These are phyloP conservation scores for Trametes cingulata DNA, from an alignment of 768 basidiomycete species.

Conservation along the genomic window DNA sequence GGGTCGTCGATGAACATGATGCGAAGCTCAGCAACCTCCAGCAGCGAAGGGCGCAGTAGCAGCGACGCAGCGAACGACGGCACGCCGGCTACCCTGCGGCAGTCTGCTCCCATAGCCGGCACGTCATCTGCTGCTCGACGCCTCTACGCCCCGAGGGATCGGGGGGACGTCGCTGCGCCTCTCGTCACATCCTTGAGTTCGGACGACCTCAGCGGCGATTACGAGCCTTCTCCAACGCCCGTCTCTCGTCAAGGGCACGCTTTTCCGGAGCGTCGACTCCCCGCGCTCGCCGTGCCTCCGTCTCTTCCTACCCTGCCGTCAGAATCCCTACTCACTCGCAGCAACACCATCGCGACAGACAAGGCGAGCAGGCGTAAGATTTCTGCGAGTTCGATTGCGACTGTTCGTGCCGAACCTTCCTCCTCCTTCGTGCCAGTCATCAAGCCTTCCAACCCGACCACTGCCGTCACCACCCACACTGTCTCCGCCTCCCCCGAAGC, in stretches of 20 bases:
- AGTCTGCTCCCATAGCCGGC: constrained; percentile 16
- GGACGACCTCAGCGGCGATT: constrained; percentile 34
- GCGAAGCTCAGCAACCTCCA: constrained; percentile 30
- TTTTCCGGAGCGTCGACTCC: constrained; percentile 46
- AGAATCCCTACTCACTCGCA: constrained; percentile 40
- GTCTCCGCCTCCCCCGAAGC: constrained; percentile 45
- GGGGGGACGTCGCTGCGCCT: constrained; percentile 33
- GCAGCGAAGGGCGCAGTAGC: constrained; percentile 31
- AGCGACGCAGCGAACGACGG: constrained; percentile 23
- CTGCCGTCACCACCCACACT: constrained; percentile 65
- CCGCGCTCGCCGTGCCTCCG: constrained; percentile 54
- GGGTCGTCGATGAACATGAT: constrained; percentile 16
- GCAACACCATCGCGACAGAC: constrained; percentile 23
- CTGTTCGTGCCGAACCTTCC: constrained; percentile 43
- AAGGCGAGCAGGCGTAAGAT: constrained; percentile 40
- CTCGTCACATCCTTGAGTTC: constrained; percentile 20
- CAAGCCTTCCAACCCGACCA: constrained; percentile 61
- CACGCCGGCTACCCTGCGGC: constrained; percentile 25
- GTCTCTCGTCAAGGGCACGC: constrained; percentile 34
- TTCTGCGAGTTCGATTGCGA: constrained; percentile 47
- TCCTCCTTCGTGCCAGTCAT: constrained; percentile 49
- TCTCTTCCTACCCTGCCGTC: constrained; percentile 62
- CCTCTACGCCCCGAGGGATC: constrained; percentile 59
- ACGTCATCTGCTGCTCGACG: constrained; percentile 47
- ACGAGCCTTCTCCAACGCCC: constrained; percentile 52